Base-by-base conservation (phyloP, 805 yeast genomes). In the Saccharomycopsis fodiens region DNA sequence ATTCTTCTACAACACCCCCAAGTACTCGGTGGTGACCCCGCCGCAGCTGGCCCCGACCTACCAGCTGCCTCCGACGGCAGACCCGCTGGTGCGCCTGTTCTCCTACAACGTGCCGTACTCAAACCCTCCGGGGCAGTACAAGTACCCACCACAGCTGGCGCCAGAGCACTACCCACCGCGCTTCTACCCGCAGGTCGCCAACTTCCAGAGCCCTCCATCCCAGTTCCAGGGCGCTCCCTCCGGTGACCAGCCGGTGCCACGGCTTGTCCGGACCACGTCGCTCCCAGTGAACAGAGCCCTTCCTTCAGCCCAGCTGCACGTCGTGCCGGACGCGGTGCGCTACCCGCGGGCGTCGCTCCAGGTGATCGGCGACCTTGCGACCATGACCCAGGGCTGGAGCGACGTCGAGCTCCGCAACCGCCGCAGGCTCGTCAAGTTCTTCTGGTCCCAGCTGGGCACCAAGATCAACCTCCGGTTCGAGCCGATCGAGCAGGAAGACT, bases 371-470 rank as follows among this genome's bases (percentile, higher is more conserved):
- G 46, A 46, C n/a, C 27, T 46, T 20, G 35, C 25, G 13, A 19
- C 43, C 10, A 54, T 63, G 47, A 60, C 58, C 1, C 55, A 56
- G 31, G 55, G 64, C 50, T 78, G 82, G 82, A 59, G 72, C 1
- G 55, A 54, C 5, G 67, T 64, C 32, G 83, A 78, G 50, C 51
- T 59, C 31, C 52, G 53, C 19, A 55, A 57, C 8, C 64, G 66
- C 29, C 61, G 84, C 42, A 60, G 83, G 36, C 63, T 78, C 37
- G 80, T 78, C 3, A 58, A 62, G 34, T 69, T 77, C 52, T 58
- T 62, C 2, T 68, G 55, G 48, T 30, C 37, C 19, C 48, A 44
- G 32, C 32, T 2, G 21, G 48, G 52, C 7, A 23, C 45, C 27
- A 41, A 20, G 29, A 40, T 44, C 21, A 21, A 54, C 71, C 12